Percentiles rank a stretch among this genome's conserved stretches.
phyloP scores from a whole-genome alignment of 352 stramenopile genomes.

The Pythium folliculosum region DNA sequence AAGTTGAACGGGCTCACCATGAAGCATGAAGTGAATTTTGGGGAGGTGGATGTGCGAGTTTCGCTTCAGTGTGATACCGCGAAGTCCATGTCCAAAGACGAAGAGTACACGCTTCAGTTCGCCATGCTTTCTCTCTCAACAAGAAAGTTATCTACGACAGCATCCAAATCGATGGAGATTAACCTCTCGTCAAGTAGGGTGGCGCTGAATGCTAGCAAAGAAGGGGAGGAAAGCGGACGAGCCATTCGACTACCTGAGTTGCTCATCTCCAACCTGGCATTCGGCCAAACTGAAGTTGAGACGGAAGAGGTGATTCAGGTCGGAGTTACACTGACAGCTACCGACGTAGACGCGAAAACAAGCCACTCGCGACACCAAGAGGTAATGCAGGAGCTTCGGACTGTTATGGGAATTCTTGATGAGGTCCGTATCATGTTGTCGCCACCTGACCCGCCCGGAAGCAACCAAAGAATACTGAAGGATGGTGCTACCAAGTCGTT shows the following conservation, averaged over 20 bases:
- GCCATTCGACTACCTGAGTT: conserved; percentile 4
- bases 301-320: not conserved
- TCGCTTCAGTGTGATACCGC: not conserved
- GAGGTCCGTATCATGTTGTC: conserved; percentile 43
- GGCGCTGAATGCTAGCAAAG: conserved; percentile 10
- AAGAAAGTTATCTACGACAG: not conserved
- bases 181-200: conserved; percentile 17
- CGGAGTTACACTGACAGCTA: conserved; percentile 3
- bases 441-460: conserved; percentile 3
- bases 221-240: not conserved
- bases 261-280: conserved; percentile 10
- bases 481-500: not conserved
- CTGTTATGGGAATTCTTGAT: conserved; percentile 35
- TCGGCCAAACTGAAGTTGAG: conserved; percentile 18
- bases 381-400: conserved; percentile 25
- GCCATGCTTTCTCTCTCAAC: conserved; percentile 4
- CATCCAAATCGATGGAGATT: conserved; percentile 23
- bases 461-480: not conserved
- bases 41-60: conserved; percentile 17
- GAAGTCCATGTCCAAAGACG: not conserved
- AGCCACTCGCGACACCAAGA: conserved; percentile 17
- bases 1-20: conserved; percentile 15
- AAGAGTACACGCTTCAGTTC: conserved; percentile 17
- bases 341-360: conserved; percentile 13
- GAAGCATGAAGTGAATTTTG: conserved; percentile 17